Conservation (phyloP, 345 rosid genomes). For the Brassica rapa region DNA sequence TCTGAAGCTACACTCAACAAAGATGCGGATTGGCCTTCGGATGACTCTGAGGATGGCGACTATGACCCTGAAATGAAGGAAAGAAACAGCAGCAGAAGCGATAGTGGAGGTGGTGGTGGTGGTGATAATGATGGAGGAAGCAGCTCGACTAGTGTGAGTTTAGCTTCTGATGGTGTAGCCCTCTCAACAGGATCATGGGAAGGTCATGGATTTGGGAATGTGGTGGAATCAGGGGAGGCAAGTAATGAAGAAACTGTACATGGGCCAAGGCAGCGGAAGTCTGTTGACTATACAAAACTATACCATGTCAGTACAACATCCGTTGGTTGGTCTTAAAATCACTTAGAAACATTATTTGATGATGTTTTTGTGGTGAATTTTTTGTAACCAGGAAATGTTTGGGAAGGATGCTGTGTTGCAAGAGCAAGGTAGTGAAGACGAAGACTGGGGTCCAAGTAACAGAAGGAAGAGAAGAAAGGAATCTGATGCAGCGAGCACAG, state of each 20-base stretch:
- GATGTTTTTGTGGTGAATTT: not conserved
- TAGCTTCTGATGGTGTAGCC: conserved; percentile 70
- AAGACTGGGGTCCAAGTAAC: conserved; percentile 96
- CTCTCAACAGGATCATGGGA: conserved; percentile 55
- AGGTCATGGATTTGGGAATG: conserved; percentile 44
- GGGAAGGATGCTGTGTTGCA: conserved; percentile 78
- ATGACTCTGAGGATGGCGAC: conserved; percentile 90
- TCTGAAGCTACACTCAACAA: conserved; percentile 53
- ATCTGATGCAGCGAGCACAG: conserved; percentile 71
- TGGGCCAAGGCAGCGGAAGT: conserved; percentile 78
- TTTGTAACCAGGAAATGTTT: conserved; percentile 78
- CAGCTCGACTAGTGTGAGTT: conserved; percentile 75
- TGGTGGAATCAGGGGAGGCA: conserved; percentile 54
- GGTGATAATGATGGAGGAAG: conserved; percentile 52
- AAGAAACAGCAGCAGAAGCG: conserved; percentile 36
- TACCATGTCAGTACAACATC: conserved; percentile 65
- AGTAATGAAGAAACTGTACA: conserved; percentile 61
- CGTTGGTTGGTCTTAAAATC: not conserved
- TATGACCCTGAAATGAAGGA: conserved; percentile 80
- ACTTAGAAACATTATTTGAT: not conserved
- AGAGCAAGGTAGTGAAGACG: conserved; percentile 93
- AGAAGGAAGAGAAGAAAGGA: conserved; percentile 76
- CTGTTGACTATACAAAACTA: conserved; percentile 84
- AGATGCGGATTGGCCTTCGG: conserved; percentile 93
- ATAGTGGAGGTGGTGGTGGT: conserved; percentile 50